Percentiles rank a stretch among this genome's conserved stretches.
These are phyloP conservation scores for Podospora bellae-mahoneyi DNA, from an alignment of 495 filamentous ascomycete genomes.

Conservation along the genomic window DNA sequence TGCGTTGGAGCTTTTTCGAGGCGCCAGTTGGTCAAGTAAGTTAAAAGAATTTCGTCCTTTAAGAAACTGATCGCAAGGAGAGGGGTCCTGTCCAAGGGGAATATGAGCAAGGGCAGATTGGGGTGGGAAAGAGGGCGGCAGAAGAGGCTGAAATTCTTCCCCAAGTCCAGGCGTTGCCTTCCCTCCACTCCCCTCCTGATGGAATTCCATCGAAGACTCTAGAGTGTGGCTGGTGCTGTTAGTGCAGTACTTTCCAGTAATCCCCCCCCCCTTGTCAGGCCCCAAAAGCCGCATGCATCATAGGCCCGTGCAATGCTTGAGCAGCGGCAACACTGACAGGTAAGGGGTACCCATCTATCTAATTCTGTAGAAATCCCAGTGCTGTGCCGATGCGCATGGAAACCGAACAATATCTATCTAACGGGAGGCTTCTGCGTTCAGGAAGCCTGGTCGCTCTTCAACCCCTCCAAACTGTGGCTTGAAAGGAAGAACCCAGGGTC, in stretches of 20 bases:
- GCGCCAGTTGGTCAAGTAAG: background rate
- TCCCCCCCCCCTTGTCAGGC: background rate
- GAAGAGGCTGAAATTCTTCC: conserved; percentile 36
- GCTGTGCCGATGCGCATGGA: conserved; percentile 21
- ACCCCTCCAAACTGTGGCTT: background rate
- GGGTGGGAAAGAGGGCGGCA: background rate
- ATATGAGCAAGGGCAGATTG: no score
- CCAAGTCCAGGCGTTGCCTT: conserved; percentile 27
- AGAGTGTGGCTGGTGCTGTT: conserved; percentile 35
- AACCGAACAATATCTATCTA: background rate
- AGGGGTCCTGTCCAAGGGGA: conserved; percentile 20
- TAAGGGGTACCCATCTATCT: conserved; percentile 20
- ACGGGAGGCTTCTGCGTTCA: background rate
- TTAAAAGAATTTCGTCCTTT: background rate
- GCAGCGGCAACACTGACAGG: background rate
- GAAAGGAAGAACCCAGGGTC: conserved; percentile 4
- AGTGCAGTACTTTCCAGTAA: conserved; percentile 21
- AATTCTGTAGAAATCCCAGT: background rate
- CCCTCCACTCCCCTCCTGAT: conserved; percentile 34
- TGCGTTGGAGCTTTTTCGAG: background rate
- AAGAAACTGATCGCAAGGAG: conserved; percentile 23
- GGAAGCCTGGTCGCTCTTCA: background rate
- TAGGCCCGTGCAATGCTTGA: background rate
- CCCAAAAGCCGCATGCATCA: background rate
- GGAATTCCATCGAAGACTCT: conserved; percentile 40